A percentile compares a stretch with the other conserved stretches of the same genome.
phyloP scores from a whole-genome alignment of 1,139 yeast species.

The Suhomyces guaymorum region DNA sequence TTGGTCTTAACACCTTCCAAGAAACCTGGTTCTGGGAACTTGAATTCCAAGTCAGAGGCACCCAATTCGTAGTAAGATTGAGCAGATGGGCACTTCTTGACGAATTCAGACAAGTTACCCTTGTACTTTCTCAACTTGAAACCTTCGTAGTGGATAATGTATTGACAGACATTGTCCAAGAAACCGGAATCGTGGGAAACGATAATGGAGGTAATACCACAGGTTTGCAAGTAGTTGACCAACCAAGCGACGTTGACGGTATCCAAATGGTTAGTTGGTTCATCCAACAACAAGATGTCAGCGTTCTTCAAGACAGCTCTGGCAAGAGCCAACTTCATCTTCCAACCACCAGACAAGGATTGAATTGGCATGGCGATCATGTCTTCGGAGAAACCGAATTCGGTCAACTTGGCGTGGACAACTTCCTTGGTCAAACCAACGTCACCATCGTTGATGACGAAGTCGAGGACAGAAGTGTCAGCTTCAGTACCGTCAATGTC shows the following conservation, averaged over 20 bases:
- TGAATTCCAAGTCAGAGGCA: constrained; percentile 94
- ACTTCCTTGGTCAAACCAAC: constrained; percentile 71
- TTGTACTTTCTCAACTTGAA: constrained; percentile 99
- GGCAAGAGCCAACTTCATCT: constrained; percentile 99
- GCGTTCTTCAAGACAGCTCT: constrained; percentile 99
- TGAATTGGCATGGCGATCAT: constrained; percentile 92
- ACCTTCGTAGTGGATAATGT: constrained; percentile 99
- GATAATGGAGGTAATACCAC: constrained; percentile 96
- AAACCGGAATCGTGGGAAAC: constrained; percentile 99
- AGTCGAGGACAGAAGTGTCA: constrained; percentile 89
- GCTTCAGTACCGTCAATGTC: constrained; percentile 98
- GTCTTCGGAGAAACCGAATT: constrained; percentile 89
- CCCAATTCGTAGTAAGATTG: constrained; percentile 98
- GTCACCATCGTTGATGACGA: constrained; percentile 80
- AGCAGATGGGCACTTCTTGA: constrained; percentile 98
- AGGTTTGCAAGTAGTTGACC: constrained; percentile 96
- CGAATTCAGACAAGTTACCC: constrained; percentile 99
- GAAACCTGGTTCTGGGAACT: constrained; percentile 99
- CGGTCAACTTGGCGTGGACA: constrained; percentile 72
- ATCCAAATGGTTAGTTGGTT: constrained; percentile 99
- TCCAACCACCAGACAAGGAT: constrained; percentile 99
- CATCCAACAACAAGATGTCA: constrained; percentile 96
- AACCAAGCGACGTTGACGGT: constrained; percentile 99
- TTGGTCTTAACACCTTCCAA: constrained; percentile 99
- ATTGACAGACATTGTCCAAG: constrained; percentile 96